Percentiles rank a stretch among this genome's conserved stretches.
These are phyloP conservation scores for Tulasnella calospora DNA, from an alignment of 768 basidiomycete genomes.

Conservation along the genomic window DNA sequence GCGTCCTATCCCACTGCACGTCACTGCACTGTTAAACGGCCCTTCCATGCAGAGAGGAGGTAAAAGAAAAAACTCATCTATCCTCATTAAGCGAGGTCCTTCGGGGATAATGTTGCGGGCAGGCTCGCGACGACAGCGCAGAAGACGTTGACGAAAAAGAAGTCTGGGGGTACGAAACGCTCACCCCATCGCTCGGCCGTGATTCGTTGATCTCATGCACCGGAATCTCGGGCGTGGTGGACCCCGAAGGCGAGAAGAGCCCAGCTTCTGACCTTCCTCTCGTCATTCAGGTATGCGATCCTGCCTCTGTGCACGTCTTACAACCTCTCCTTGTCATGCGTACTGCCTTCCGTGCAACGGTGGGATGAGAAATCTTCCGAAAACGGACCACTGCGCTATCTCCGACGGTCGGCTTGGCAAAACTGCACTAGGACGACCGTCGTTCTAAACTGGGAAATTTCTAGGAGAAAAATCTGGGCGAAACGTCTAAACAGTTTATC, in stretches of 20 bases:
- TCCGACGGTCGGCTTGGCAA: neutral
- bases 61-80: neutral
- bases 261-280: neutral
- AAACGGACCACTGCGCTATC: neutral
- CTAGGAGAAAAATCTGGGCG: neutral
- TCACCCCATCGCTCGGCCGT: neutral
- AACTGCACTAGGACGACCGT: too few species aligned
- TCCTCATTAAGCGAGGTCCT: neutral
- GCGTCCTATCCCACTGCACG: neutral
- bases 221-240: neutral
- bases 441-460: neutral
- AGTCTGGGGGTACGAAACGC: neutral
- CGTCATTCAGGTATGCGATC: neutral
- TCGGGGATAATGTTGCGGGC: neutral
- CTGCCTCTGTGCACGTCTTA: neutral
- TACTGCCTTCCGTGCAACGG: neutral
- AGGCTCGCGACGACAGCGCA: neutral
- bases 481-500: neutral
- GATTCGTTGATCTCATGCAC: neutral
- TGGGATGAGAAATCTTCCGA: neutral
- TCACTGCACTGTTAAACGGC: neutral
- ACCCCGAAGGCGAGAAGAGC: neutral
- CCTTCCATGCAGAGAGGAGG: neutral
- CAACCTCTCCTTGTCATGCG: neutral
- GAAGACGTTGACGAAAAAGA: neutral